Evolutionary conservation across 192 early-diverging fungal species (phyloP).

Genomic region (Mortierella claussenii): DNA sequence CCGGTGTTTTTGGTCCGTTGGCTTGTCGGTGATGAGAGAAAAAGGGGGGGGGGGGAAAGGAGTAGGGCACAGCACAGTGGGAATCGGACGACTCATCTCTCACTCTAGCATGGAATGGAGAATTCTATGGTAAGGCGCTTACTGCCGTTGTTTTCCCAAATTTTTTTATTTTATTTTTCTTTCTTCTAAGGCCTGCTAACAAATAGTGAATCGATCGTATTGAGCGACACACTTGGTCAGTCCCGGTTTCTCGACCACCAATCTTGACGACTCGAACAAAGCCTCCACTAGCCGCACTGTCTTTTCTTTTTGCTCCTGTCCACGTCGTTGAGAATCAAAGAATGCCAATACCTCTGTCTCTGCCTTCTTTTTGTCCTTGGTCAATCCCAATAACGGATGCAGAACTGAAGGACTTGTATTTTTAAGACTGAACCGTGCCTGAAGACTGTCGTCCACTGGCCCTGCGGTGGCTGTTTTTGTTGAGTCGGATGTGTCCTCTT

Average conservation of each 20-base stretch:
- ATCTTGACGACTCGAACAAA: conserved; percentile 19
- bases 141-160: neutral
- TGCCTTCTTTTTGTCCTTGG: conserved; percentile 34
- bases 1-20: too few relatives aligned
- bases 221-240: conserved; percentile 38
- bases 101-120: neutral
- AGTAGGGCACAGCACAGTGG: too few relatives aligned
- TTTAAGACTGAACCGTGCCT: conserved; percentile 8
- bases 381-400: conserved; percentile 26
- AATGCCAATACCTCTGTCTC: conserved; percentile 35
- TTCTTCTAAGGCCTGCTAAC: conserved; percentile 12
- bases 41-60: too few relatives aligned
- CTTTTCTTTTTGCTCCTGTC: conserved; percentile 19
- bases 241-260: conserved; percentile 30
- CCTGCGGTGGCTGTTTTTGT: neutral
- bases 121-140: neutral
- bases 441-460: conserved; percentile 4
- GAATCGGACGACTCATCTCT: too few relatives aligned
- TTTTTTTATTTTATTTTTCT: conserved; percentile 8
- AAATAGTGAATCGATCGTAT: conserved; percentile 40
- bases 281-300: conserved; percentile 32
- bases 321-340: conserved; percentile 31
- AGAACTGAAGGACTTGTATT: conserved; percentile 9
- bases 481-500: neutral
- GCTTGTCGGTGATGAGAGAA: too few relatives aligned